Evolutionary conservation across 176 grass and related monocot species (phyloP), one percentile per base, ranked within the genome.

Genomic region (Sorghum bicolor): DNA sequence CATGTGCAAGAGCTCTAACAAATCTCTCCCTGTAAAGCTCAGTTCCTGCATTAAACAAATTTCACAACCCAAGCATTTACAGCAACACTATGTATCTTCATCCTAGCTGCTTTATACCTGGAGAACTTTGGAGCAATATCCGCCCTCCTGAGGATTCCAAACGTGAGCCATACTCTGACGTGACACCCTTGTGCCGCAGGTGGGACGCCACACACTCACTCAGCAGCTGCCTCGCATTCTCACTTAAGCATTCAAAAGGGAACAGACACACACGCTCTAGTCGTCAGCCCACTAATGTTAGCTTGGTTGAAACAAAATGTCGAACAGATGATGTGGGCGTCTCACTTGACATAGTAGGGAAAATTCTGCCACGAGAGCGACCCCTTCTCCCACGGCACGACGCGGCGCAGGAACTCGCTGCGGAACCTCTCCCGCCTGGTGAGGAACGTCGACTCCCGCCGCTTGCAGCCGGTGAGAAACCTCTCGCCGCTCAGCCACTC

Each of bases 11-110:
- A 68, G 91, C 93, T 92, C 94, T 95, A 73, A 98, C 88, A 67
- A 98, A 67, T 86, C 93, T 93, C 85, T 98, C 96, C 82, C 91
- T 85, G 80, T 92, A 95, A 67, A 98, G 93, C 81, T 98, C 96
- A 80, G 96, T 98, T 94, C 96, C 96, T 98, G 74, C 60, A 91
- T 43, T 62, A 72, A 72, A 83, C 4, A 71, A 71, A 80, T 41
- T 39, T 72, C 83, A 93, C 41, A 86, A 82, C 13, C 24, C 36
- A 20, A 79, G 53, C 39, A 48, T 61, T 83, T 63, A 25, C 25
- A 85, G 68, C 14, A 70, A 69, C 30, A 41, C 37, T 67, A 69
- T 63, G 29, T 67, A 74, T 83, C 13, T 69, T 50, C 25, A 28
- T 79, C 32, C 26, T 87, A 65, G 19, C 20, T 32, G 71, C 25